phyloP scores from a whole-genome alignment of 2,329 filamentous ascomycete species.

The Trichoderma harzianum region DNA sequence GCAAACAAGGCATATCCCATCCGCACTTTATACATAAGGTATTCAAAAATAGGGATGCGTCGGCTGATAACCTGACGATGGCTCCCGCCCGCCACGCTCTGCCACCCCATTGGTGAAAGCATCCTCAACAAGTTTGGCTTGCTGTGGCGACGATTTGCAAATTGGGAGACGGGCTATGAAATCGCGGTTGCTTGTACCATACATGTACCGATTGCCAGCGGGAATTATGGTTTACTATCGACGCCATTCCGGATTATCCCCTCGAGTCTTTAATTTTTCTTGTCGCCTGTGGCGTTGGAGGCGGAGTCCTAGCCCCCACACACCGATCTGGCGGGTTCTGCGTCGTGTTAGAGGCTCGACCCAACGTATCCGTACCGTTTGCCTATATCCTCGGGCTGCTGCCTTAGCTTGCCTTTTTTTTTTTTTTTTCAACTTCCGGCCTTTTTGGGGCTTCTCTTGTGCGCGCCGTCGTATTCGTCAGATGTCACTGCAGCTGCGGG shows the following conservation, averaged over 20 bases:
- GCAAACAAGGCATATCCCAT: not conserved
- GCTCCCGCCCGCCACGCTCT: not conserved
- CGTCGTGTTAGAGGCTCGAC: not conserved
- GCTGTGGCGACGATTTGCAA: not conserved
- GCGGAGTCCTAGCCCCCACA: conserved; percentile 4
- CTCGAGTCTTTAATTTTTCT: not conserved
- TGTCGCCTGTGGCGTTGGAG: conserved; percentile 10
- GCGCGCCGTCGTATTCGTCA: not conserved
- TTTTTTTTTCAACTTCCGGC: not conserved
- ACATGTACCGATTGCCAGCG: not conserved
- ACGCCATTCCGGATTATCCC: not conserved
- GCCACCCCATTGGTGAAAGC: not conserved
- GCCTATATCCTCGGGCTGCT: not conserved
- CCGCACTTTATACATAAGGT: not conserved
- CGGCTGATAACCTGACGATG: not conserved
- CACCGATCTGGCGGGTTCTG: conserved; percentile 13
- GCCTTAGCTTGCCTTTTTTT: not conserved
- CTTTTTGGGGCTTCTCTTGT: not conserved
- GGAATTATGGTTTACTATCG: not conserved
- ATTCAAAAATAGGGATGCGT: not conserved
- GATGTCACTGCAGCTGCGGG: not conserved
- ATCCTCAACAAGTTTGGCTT: not conserved
- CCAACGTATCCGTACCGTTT: not conserved
- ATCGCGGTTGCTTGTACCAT: not conserved
- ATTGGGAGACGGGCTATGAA: not conserved